phyloP scores from a whole-genome alignment of 148 eudicot species.

The Heliamphora exappendiculata region DNA sequence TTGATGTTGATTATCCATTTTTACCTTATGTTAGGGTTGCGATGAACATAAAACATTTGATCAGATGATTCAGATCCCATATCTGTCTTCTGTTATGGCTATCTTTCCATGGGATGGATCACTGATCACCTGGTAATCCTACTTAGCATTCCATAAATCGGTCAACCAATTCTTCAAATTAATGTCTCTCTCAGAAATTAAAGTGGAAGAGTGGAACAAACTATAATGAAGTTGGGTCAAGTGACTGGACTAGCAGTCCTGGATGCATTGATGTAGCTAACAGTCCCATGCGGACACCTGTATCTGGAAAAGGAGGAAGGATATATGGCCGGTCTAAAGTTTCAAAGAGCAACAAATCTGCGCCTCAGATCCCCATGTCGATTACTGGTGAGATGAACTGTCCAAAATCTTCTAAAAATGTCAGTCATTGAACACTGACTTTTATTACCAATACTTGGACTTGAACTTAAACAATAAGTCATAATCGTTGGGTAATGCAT shows the following conservation, averaged over 20 bases:
- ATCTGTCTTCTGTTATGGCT: neutral
- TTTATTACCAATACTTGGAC: neutral
- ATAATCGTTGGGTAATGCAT: slow-evolving; percentile 4
- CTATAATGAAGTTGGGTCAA: slow-evolving; percentile 41
- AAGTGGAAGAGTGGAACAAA: slow-evolving; percentile 56
- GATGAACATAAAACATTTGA: neutral
- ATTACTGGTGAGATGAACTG: slow-evolving; percentile 48
- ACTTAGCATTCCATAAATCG: neutral
- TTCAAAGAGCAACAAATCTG: slow-evolving; percentile 47
- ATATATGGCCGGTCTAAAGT: slow-evolving; percentile 42
- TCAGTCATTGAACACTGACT: neutral
- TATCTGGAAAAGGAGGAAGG: slow-evolving; percentile 66
- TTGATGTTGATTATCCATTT: neutral
- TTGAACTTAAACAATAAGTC: neutral
- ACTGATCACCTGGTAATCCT: neutral
- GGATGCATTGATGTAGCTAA: slow-evolving; percentile 43
- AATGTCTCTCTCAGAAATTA: slow-evolving; percentile 42
- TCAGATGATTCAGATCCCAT: neutral
- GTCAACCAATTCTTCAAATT: slow-evolving; percentile 7
- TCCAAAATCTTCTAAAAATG: neutral
- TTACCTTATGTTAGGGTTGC: neutral
- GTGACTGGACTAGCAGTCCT: slow-evolving; percentile 43
- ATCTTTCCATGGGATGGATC: neutral
- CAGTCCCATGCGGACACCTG: slow-evolving; percentile 66
- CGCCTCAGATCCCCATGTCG: slow-evolving; percentile 64